These are phyloP conservation scores for Pholiota conissans DNA, from an alignment of 768 basidiomycete species.

Conservation along the genomic window DNA sequence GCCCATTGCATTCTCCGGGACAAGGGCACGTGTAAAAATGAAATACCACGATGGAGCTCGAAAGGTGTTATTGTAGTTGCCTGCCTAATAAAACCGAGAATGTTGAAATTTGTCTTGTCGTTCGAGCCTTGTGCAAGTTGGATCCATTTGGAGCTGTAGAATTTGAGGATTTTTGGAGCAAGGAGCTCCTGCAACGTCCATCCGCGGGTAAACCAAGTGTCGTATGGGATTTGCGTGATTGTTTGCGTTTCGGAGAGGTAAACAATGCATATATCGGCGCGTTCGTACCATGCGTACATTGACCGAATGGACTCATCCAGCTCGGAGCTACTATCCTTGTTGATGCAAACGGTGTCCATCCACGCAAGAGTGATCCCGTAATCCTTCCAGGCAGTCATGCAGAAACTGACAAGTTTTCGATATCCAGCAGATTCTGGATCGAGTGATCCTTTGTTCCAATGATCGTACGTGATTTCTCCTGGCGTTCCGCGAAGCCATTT, in stretches of 20 bases:
- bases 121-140: no score
- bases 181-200: no score
- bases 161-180: no score
- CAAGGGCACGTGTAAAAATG: no score
- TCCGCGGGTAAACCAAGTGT: neutral
- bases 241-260: neutral
- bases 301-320: conserved; percentile 1
- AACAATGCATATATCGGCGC: neutral
- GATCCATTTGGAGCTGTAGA: no score
- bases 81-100: no score
- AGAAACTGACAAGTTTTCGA: neutral
- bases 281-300: neutral
- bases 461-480: neutral
- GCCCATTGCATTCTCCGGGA: no score
- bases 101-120: no score
- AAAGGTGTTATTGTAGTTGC: no score
- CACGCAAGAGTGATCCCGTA: neutral
- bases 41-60: no score
- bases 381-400: neutral
- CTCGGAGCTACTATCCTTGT: neutral
- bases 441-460: neutral
- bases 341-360: neutral
- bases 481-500: neutral
- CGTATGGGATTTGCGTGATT: neutral
- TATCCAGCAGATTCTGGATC: neutral